Percentiles rank a stretch among this genome's conserved stretches.
Evolutionary conservation across 129 eudicot genomes (phyloP).

Genomic region (Escallonia rubra): DNA sequence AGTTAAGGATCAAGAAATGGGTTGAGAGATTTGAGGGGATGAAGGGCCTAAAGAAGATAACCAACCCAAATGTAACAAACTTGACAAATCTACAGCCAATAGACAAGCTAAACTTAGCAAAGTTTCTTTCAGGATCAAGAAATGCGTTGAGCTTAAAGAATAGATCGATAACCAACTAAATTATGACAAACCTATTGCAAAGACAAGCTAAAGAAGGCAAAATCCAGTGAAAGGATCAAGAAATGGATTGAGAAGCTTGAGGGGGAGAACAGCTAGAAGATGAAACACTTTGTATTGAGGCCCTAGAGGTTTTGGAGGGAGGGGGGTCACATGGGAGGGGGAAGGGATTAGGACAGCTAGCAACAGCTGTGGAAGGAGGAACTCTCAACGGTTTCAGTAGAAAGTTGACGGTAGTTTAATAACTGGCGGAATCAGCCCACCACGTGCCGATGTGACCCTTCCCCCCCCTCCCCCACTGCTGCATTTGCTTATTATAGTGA

Average conservation of each 20-base stretch:
- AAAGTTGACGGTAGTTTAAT: constrained; percentile 29
- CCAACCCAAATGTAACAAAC: too few relatives aligned
- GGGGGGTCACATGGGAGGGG: constrained; percentile 59
- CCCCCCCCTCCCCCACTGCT: background rate
- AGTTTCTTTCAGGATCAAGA: too few relatives aligned
- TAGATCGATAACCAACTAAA: too few relatives aligned
- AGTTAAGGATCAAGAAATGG: background rate
- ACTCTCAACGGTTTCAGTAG: constrained; percentile 40
- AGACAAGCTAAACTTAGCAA: too few relatives aligned
- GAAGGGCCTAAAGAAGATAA: background rate
- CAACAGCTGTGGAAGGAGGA: constrained; percentile 40
- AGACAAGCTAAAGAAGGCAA: too few relatives aligned
- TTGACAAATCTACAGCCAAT: too few relatives aligned
- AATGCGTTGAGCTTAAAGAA: too few relatives aligned
- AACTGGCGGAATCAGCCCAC: constrained; percentile 74
- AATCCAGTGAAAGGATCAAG: too few relatives aligned
- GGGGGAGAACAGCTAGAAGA: constrained; percentile 2
- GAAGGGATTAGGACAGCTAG: constrained; percentile 43
- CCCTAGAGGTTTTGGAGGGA: constrained; percentile 33
- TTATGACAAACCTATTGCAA: too few relatives aligned
- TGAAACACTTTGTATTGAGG: background rate
- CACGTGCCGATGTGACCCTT: constrained; percentile 69
- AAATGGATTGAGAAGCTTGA: background rate
- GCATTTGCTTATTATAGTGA: too few relatives aligned
- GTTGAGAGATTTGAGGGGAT: constrained; percentile 5